Evolutionary conservation across 352 stramenopile species (phyloP).

Genomic region (Globisporangium middletonii): DNA sequence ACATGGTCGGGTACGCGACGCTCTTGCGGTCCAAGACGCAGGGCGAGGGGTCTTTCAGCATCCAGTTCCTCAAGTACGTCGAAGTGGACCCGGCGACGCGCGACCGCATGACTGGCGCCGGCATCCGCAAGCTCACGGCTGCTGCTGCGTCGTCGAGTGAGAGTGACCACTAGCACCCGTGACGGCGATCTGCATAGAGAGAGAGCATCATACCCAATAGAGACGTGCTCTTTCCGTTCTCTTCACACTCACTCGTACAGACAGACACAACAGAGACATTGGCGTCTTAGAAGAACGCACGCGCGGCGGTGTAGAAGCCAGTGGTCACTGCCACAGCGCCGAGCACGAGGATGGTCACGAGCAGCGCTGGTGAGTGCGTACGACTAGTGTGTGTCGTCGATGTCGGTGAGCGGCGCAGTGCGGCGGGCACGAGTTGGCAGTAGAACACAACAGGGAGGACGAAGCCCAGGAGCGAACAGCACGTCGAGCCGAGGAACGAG

Average conservation of each 20-base stretch:
- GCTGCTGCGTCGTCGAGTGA: not conserved
- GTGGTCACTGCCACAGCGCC: constrained; percentile 15
- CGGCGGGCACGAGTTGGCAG: constrained; percentile 10
- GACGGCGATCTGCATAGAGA: not conserved
- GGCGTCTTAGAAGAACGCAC: constrained; percentile 14
- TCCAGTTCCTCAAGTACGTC: constrained; percentile 68
- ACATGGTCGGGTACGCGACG: constrained; percentile 82
- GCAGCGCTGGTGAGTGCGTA: constrained; percentile 1
- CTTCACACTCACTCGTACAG: no score
- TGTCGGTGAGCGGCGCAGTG: not conserved
- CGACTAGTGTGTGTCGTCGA: not conserved
- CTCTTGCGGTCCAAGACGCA: constrained; percentile 73
- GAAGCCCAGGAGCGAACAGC: constrained; percentile 69
- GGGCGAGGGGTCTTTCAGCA: constrained; percentile 73
- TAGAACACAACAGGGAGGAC: constrained; percentile 73
- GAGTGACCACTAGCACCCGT: not conserved
- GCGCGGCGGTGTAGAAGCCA: constrained; percentile 17
- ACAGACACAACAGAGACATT: not conserved
- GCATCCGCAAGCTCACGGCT: constrained; percentile 3
- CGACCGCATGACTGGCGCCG: constrained; percentile 31
- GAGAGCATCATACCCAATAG: not conserved
- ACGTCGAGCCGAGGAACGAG: constrained; percentile 66
- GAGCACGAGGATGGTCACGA: constrained; percentile 13
- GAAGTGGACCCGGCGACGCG: constrained; percentile 46
- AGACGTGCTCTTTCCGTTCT: no score